Percentiles rank a stretch among this genome's conserved stretches.
These are phyloP conservation scores for Bretziella fagacearum DNA, from an alignment of 2,329 filamentous ascomycete species.

Conservation along the genomic window DNA sequence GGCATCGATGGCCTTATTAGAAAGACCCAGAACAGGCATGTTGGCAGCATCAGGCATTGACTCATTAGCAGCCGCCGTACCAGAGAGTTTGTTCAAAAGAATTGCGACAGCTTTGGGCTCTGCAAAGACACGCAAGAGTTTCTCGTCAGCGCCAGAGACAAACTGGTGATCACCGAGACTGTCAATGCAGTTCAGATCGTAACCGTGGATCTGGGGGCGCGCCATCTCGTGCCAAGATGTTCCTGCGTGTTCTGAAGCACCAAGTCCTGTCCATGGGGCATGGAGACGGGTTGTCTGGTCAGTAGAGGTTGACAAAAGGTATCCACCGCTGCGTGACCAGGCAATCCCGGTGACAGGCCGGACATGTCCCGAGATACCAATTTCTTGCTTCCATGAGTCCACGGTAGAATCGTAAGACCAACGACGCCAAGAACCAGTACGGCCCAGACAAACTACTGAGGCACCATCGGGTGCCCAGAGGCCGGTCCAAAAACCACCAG, in stretches of 20 bases:
- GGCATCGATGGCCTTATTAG: constrained; percentile 71
- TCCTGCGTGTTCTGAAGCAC: constrained; percentile 13
- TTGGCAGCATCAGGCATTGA: constrained; percentile 72
- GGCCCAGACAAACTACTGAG: constrained; percentile 64
- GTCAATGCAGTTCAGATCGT: constrained; percentile 90
- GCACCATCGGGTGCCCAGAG: constrained; percentile 65
- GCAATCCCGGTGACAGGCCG: constrained; percentile 63
- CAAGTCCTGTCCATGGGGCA: constrained; percentile 48
- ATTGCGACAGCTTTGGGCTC: constrained; percentile 69
- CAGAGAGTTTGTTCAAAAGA: constrained; percentile 52
- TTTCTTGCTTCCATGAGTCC: constrained; percentile 58
- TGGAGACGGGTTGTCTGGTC: constrained; percentile 90
- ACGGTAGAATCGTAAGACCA: constrained; percentile 50
- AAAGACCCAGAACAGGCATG: constrained; percentile 86
- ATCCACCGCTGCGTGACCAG: constrained; percentile 70
- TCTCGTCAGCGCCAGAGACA: constrained; percentile 91
- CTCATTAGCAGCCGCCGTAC: constrained; percentile 23
- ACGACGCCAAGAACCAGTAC: constrained; percentile 82
- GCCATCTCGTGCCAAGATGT: constrained; percentile 88
- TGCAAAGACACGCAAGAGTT: constrained; percentile 88
- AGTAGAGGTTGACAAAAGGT: constrained; percentile 71
- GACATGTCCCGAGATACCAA: constrained; percentile 72
- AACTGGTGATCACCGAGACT: constrained; percentile 58
- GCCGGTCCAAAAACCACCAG: constrained; percentile 91
- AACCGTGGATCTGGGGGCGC: constrained; percentile 90